Conservation (phyloP, 257 asterid species). For the Capsicum chinense region DNA sequence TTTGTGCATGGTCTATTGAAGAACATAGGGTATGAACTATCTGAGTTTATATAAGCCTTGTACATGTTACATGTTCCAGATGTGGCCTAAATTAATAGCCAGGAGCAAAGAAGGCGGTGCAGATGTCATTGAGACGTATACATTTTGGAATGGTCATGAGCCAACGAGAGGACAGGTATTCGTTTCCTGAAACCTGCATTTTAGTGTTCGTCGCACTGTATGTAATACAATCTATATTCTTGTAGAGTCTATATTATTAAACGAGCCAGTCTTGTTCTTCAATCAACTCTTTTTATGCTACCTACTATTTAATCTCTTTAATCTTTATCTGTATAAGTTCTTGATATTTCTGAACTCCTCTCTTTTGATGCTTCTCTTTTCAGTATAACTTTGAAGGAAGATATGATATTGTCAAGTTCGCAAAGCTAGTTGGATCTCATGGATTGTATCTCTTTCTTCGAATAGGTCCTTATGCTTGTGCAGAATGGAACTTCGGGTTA, state of each 20-base stretch:
- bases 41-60: slow-evolving; percentile 29
- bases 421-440: slow-evolving; percentile 77
- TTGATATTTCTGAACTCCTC: slow-evolving; percentile 27
- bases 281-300: background rate
- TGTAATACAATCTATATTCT: background rate
- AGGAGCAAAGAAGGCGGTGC: slow-evolving; percentile 92
- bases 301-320: background rate
- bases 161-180: slow-evolving; percentile 77
- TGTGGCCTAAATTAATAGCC: slow-evolving; percentile 87
- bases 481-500: slow-evolving; percentile 98
- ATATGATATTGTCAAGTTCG: slow-evolving; percentile 88
- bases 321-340: background rate
- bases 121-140: slow-evolving; percentile 84
- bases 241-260: background rate
- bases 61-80: slow-evolving; percentile 52
- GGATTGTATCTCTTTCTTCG: slow-evolving; percentile 86
- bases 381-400: slow-evolving; percentile 83
- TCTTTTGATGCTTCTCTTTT: slow-evolving; percentile 41
- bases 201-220: slow-evolving; percentile 1
- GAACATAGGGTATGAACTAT: slow-evolving; percentile 5
- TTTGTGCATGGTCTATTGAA: background rate
- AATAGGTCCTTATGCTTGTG: slow-evolving; percentile 95
- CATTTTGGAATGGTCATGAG: slow-evolving; percentile 95
- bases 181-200: background rate
- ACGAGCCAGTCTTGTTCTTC: background rate